phyloP scores from a whole-genome alignment of 805 yeast species.

The Ogataea naganishii region DNA sequence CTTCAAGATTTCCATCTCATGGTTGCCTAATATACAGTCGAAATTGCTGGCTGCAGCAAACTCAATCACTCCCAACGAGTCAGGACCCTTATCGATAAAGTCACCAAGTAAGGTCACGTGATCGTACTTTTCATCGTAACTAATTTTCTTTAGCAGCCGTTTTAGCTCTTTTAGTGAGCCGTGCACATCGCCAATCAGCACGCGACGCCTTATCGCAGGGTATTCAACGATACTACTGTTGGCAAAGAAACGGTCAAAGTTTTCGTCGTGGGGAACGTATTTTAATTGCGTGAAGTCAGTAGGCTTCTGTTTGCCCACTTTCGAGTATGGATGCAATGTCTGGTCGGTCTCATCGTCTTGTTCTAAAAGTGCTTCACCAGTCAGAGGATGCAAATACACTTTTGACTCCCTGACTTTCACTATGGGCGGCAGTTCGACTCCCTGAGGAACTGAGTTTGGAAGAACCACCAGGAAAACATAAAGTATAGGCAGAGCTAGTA shows the following conservation, averaged over 20 bases:
- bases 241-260: slow-evolving; percentile 11
- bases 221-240: slow-evolving; percentile 10
- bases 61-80: slow-evolving; percentile 61
- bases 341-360: slow-evolving; percentile 8
- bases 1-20: slow-evolving; percentile 65
- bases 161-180: slow-evolving; percentile 57
- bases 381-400: slow-evolving; percentile 22
- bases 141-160: slow-evolving; percentile 41
- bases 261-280: slow-evolving; percentile 15
- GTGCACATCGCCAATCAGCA: slow-evolving; percentile 83
- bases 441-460: slow-evolving; percentile 25
- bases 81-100: slow-evolving; percentile 76
- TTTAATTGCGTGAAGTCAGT: slow-evolving; percentile 19
- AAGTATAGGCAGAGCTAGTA: slow-evolving; percentile 14
- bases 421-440: slow-evolving; percentile 16
- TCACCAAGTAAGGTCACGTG: slow-evolving; percentile 73
- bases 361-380: slow-evolving; percentile 11
- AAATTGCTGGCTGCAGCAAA: slow-evolving; percentile 50
- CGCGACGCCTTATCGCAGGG: slow-evolving; percentile 36
- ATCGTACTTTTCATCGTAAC: slow-evolving; percentile 40
- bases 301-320: slow-evolving; percentile 3
- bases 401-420: slow-evolving; percentile 12
- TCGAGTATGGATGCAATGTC: slow-evolving; percentile 3
- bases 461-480: slow-evolving; percentile 20
- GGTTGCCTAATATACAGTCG: slow-evolving; percentile 82